These are phyloP conservation scores for Carex pumila DNA, from an alignment of 176 grass and related monocot species.

Conservation along the genomic window DNA sequence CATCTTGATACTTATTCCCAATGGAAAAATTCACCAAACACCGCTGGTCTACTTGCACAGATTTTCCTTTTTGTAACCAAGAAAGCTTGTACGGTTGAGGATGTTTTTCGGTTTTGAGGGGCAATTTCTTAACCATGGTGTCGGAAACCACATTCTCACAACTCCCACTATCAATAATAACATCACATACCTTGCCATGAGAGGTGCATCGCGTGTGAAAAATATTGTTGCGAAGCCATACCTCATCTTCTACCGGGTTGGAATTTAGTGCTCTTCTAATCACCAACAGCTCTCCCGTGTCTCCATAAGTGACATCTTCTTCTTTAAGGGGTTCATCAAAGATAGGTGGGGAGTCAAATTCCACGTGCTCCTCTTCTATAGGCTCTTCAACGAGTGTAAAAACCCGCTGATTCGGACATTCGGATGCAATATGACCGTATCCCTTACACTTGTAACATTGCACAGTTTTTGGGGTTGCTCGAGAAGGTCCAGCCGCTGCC, in stretches of 20 bases:
- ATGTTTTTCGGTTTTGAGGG: background rate
- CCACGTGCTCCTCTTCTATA: background rate
- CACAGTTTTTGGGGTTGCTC: background rate
- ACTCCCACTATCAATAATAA: conserved; percentile 2
- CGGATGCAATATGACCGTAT: background rate
- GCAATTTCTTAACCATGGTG: background rate
- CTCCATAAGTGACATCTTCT: background rate
- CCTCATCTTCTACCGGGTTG: no score
- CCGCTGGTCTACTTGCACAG: background rate
- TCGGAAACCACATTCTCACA: background rate
- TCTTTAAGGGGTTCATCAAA: background rate
- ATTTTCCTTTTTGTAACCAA: background rate
- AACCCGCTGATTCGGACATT: background rate
- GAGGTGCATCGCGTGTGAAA: no score
- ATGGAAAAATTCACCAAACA: background rate
- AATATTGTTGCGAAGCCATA: no score
- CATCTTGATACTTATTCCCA: conserved; percentile 1
- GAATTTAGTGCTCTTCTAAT: background rate
- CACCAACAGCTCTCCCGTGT: background rate
- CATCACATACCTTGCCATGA: no score
- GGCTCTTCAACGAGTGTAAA: background rate
- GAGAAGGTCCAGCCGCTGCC: background rate
- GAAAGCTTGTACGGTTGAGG: background rate
- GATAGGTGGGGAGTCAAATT: background rate
- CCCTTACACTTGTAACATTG: background rate